A percentile compares a stretch with the other conserved stretches of the same genome.
Evolutionary conservation across 2,329 filamentous ascomycete species (phyloP).

Genomic region (Penicillium sp.): DNA sequence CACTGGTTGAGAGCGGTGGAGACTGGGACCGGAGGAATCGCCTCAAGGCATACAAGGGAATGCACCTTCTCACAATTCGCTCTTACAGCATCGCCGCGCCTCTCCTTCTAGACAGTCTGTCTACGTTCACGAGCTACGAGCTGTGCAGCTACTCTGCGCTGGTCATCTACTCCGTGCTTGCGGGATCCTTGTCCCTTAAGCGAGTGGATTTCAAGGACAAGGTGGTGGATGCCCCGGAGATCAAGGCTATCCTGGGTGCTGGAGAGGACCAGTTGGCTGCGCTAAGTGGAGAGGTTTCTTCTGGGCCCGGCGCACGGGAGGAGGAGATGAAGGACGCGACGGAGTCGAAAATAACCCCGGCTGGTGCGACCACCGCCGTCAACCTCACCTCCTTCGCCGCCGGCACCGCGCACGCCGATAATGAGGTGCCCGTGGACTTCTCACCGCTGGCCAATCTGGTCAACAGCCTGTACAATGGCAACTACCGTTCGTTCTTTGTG

Average conservation of each 20-base stretch:
- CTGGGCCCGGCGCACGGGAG: slow-evolving; percentile 73
- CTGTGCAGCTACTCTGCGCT: slow-evolving; percentile 94
- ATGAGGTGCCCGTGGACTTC: slow-evolving; percentile 84
- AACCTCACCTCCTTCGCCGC: slow-evolving; percentile 83
- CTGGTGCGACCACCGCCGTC: slow-evolving; percentile 66
- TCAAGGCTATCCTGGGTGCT: slow-evolving; percentile 92
- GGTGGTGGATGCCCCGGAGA: slow-evolving; percentile 96
- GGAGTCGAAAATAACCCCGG: slow-evolving; percentile 51
- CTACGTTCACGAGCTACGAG: slow-evolving; percentile 98
- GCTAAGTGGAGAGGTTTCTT: slow-evolving; percentile 74
- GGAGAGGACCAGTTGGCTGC: slow-evolving; percentile 84
- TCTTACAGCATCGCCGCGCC: slow-evolving; percentile 88
- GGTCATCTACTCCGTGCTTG: slow-evolving; percentile 92
- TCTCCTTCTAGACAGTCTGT: slow-evolving; percentile 91
- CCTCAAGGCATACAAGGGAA: slow-evolving; percentile 95
- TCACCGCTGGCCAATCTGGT: slow-evolving; percentile 83
- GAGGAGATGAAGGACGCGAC: slow-evolving; percentile 69
- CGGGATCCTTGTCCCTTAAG: slow-evolving; percentile 90
- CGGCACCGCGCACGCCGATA: slow-evolving; percentile 68
- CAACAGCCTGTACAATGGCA: slow-evolving; percentile 85
- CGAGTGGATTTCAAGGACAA: slow-evolving; percentile 98
- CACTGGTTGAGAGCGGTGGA: slow-evolving; percentile 88
- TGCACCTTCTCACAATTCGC: slow-evolving; percentile 88
- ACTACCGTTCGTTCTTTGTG: slow-evolving; percentile 92
- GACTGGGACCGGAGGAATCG: slow-evolving; percentile 99